Conservation (phyloP, 2,329 filamentous ascomycete species). For the Cadophora sp. region DNA sequence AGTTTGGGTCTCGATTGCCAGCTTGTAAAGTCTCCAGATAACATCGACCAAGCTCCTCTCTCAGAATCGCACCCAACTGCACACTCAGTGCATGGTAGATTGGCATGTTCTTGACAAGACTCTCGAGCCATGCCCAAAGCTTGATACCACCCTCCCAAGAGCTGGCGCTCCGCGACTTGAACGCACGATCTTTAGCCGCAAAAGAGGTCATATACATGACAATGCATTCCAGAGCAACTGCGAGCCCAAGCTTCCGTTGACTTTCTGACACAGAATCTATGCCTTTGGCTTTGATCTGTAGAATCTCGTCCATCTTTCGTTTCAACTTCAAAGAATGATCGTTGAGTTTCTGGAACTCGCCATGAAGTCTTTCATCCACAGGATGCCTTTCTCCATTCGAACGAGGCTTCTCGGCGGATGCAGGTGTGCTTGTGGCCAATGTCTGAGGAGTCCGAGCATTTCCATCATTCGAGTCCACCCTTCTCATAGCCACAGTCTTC, state of each 20-base stretch:
- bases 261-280: constrained; percentile 28
- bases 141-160: constrained; percentile 55
- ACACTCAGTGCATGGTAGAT: constrained; percentile 24
- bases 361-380: constrained; percentile 23
- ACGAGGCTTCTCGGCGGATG: constrained; percentile 42
- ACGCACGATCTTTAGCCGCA: constrained; percentile 24
- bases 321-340: constrained; percentile 39
- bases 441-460: constrained; percentile 49
- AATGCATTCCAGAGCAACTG: constrained; percentile 41
- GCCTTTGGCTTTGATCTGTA: constrained; percentile 36
- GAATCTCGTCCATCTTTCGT: constrained; percentile 42
- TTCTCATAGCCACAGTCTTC: constrained; percentile 47
- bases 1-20: constrained; percentile 31
- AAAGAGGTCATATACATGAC: constrained; percentile 42
- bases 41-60: constrained; percentile 28
- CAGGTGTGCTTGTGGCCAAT: constrained; percentile 42
- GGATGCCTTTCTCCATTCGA: constrained; percentile 33
- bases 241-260: constrained; percentile 38
- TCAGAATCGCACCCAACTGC: constrained; percentile 30
- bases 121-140: constrained; percentile 48
- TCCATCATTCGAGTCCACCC: constrained; percentile 48
- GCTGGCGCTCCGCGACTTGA: constrained; percentile 18
- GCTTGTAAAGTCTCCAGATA: constrained; percentile 23
- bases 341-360: constrained; percentile 29
- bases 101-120: constrained; percentile 46